phyloP scores from a whole-genome alignment of 1,284 basidiomycete genomes.

The Ustilago nuda region DNA sequence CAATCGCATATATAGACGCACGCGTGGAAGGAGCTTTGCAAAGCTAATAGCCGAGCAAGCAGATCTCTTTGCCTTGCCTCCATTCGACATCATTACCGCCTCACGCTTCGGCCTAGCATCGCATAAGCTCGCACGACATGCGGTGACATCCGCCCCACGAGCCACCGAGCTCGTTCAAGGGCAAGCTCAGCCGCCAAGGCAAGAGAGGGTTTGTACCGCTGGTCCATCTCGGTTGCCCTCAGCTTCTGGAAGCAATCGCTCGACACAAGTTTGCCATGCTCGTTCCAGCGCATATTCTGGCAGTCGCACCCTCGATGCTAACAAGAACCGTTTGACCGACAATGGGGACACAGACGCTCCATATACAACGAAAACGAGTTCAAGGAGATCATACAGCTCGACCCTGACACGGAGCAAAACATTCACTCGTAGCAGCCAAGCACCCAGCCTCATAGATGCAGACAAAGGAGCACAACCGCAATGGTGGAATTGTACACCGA shows the following conservation, averaged over 20 bases:
- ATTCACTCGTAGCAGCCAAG: neutral
- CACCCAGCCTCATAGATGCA: neutral
- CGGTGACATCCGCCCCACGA: slow-evolving; percentile 32
- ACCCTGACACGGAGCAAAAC: slow-evolving; percentile 10
- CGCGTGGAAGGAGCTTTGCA: slow-evolving; percentile 20
- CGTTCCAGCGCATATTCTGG: slow-evolving; percentile 33
- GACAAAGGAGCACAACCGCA: slow-evolving; percentile 10
- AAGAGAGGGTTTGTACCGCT: slow-evolving; percentile 25
- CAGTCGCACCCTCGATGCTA: slow-evolving; percentile 7
- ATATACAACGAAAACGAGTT: neutral
- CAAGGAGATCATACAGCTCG: slow-evolving; percentile 18
- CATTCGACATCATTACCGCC: slow-evolving; percentile 31
- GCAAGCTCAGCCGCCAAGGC: slow-evolving; percentile 6
- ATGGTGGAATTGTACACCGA: slow-evolving; percentile 21
- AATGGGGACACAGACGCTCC: slow-evolving; percentile 9
- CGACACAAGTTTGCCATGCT: slow-evolving; percentile 9
- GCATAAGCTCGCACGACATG: slow-evolving; percentile 26
- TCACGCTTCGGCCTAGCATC: slow-evolving; percentile 32
- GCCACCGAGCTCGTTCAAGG: slow-evolving; percentile 17
- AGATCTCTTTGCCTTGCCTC: slow-evolving; percentile 13
- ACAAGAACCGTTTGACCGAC: slow-evolving; percentile 2
- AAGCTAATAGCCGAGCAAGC: slow-evolving; percentile 37
- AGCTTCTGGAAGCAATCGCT: neutral
- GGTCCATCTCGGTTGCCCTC: slow-evolving; percentile 34
- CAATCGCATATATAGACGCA: neutral